Evolutionary conservation across 2,329 filamentous ascomycete genomes (phyloP).

Genomic region (Claviceps monticola): DNA sequence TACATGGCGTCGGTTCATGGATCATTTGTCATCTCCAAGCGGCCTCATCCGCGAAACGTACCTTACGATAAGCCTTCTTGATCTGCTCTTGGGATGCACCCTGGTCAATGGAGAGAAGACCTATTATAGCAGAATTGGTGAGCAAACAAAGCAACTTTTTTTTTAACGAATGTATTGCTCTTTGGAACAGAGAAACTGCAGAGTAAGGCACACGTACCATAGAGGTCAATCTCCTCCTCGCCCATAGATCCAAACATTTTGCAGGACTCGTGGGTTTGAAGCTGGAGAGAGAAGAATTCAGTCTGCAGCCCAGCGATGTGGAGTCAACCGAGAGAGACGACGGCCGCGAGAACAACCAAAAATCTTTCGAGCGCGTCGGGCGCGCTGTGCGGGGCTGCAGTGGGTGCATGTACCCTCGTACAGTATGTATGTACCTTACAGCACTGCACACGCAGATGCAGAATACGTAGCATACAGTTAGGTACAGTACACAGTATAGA

Average conservation of each 20-base stretch:
- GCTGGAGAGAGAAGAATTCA: neutral
- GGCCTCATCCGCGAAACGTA: slow-evolving; percentile 22
- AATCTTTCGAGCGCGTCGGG: no score
- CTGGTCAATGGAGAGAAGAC: slow-evolving; percentile 63
- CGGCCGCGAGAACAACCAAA: no score
- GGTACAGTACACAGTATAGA: no score
- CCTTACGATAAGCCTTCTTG: slow-evolving; percentile 94
- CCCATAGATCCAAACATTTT: slow-evolving; percentile 13
- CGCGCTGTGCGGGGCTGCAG: no score
- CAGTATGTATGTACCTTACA: no score
- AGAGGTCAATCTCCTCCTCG: slow-evolving; percentile 42
- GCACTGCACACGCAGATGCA: no score
- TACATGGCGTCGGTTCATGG: neutral
- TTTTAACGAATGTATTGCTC: neutral
- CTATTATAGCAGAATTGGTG: slow-evolving; percentile 28
- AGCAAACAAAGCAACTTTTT: neutral
- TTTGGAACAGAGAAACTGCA: neutral
- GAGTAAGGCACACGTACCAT: slow-evolving; percentile 33
- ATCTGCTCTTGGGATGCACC: slow-evolving; percentile 65
- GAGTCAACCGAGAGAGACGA: neutral
- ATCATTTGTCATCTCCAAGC: no score
- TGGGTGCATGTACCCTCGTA: no score
- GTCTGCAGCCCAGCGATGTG: neutral
- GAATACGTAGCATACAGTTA: no score
- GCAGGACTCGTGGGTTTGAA: neutral